Conservation (phyloP, 2,329 filamentous ascomycete genomes). For the Xylariaceae sp. region DNA sequence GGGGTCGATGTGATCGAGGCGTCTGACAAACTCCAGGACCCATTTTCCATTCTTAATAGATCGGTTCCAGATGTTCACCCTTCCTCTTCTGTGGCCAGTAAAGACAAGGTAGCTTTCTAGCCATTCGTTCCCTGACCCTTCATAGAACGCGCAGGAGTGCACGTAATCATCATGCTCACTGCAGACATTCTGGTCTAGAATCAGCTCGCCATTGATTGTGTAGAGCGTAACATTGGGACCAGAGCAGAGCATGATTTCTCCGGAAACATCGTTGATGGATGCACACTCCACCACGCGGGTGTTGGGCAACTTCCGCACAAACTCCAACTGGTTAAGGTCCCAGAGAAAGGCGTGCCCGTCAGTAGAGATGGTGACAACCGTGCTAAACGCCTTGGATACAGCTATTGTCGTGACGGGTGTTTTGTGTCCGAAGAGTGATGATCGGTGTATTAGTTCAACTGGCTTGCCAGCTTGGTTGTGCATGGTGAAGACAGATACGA, state of each 20-base stretch:
- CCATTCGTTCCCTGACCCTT: conserved; percentile 87
- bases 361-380: conserved; percentile 74
- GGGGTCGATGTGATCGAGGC: conserved; percentile 73
- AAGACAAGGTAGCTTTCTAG: conserved; percentile 80
- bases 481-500: conserved; percentile 78
- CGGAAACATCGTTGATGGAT: conserved; percentile 82
- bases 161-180: conserved; percentile 66
- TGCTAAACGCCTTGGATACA: conserved; percentile 81
- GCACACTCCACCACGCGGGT: conserved; percentile 64
- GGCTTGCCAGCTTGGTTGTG: conserved; percentile 57
- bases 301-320: conserved; percentile 67
- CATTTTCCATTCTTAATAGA: conserved; percentile 59
- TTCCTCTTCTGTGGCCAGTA: conserved; percentile 77
- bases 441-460: conserved; percentile 72
- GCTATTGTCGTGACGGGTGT: conserved; percentile 76
- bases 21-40: conserved; percentile 70
- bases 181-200: conserved; percentile 79
- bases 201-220: conserved; percentile 77
- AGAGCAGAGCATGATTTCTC: conserved; percentile 81
- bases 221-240: conserved; percentile 71
- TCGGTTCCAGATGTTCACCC: conserved; percentile 72
- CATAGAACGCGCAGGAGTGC: conserved; percentile 83
- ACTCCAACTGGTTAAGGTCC: conserved; percentile 88
- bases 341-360: conserved; percentile 84
- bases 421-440: conserved; percentile 86